Evolutionary conservation across 768 basidiomycete species (phyloP).

Genomic region (Podaxis pistillaris): DNA sequence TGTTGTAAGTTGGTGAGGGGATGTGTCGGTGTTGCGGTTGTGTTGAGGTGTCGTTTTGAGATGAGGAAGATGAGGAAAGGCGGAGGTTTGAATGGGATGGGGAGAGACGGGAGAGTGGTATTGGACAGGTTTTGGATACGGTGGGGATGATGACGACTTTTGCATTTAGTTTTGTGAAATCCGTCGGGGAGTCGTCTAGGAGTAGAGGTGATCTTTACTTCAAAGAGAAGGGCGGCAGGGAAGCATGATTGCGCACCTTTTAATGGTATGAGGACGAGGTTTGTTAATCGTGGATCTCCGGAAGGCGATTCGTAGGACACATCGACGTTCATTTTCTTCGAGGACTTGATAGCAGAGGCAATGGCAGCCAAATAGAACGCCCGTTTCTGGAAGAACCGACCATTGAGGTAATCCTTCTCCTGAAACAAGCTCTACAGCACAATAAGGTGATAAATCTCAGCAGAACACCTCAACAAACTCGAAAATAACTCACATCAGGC

Average conservation of each 20-base stretch:
- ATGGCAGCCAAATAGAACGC: conserved; percentile 86
- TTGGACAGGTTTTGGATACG: conserved; percentile 57
- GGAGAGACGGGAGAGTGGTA: conserved; percentile 65
- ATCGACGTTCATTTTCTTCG: conserved; percentile 54
- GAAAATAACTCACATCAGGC: conserved; percentile 60
- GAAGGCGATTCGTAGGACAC: conserved; percentile 55
- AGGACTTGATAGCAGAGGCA: conserved; percentile 54
- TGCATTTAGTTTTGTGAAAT: conserved; percentile 68
- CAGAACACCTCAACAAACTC: conserved; percentile 10
- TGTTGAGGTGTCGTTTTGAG: conserved; percentile 16
- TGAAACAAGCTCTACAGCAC: conserved; percentile 72
- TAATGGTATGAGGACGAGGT: conserved; percentile 57
- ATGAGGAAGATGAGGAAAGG: conserved; percentile 19
- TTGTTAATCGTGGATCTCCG: conserved; percentile 64
- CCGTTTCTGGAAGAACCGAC: conserved; percentile 89
- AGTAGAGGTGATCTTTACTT: conserved; percentile 5
- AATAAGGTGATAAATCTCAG: conserved; percentile 8
- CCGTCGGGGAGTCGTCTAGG: conserved; percentile 47
- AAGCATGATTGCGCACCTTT: conserved; percentile 39
- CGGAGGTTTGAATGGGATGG: conserved; percentile 69
- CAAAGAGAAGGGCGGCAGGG: conserved; percentile 26
- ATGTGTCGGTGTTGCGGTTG: conserved; percentile 23
- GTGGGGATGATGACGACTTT: conserved; percentile 75
- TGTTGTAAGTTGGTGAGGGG: conserved; percentile 82
- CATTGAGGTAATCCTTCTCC: conserved; percentile 91